A percentile compares a stretch with the other conserved stretches of the same genome.
phyloP scores from a whole-genome alignment of 2,329 filamentous ascomycete genomes.

The Aaosphaeria pasadenensis region DNA sequence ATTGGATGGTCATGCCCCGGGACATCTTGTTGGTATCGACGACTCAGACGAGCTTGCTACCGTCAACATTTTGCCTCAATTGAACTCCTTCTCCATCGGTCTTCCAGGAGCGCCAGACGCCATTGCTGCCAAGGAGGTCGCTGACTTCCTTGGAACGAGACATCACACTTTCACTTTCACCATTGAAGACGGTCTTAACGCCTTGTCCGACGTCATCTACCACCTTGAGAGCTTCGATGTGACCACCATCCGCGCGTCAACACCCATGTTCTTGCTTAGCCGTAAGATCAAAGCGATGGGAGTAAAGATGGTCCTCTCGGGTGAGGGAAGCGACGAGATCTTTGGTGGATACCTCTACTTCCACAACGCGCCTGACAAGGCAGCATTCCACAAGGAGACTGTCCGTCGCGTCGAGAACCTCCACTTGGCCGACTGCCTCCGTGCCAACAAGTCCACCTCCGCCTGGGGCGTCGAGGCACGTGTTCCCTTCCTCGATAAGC shows the following conservation, averaged over 20 bases:
- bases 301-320: slow-evolving; percentile 98
- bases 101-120: slow-evolving; percentile 91
- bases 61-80: slow-evolving; percentile 84
- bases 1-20: slow-evolving; percentile 17
- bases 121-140: slow-evolving; percentile 86
- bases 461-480: slow-evolving; percentile 98
- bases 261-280: slow-evolving; percentile 95
- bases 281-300: slow-evolving; percentile 99
- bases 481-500: slow-evolving; percentile 96
- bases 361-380: slow-evolving; percentile 86
- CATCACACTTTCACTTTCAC: slow-evolving; percentile 99
- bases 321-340: slow-evolving; percentile 96
- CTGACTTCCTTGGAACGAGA: slow-evolving; percentile 94
- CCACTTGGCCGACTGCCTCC: slow-evolving; percentile 91
- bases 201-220: slow-evolving; percentile 94
- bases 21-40: slow-evolving; percentile 83
- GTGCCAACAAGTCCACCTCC: slow-evolving; percentile 98
- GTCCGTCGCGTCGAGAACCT: slow-evolving; percentile 94
- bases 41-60: slow-evolving; percentile 87
- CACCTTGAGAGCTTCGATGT: slow-evolving; percentile 98
- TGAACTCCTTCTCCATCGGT: slow-evolving; percentile 99
- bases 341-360: slow-evolving; percentile 99
- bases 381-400: slow-evolving; percentile 93
- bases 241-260: slow-evolving; percentile 96
- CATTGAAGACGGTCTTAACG: slow-evolving; percentile 94